Conservation (phyloP, 495 filamentous ascomycete species). For the Penicillium psychrofluorescens region DNA sequence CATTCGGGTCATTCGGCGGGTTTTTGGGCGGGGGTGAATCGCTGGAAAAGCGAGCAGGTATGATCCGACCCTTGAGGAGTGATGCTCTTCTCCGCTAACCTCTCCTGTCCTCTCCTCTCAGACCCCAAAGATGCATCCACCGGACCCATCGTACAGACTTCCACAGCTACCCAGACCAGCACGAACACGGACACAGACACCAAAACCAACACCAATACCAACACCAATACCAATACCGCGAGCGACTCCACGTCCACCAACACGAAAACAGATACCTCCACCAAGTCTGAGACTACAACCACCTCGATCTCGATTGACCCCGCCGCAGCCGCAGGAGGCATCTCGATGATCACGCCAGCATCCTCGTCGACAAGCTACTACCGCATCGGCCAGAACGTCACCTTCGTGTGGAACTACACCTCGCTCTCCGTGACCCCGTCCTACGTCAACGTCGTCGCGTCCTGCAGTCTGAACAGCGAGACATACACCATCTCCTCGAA, state of each 20-base stretch:
- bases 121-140: constrained; percentile 16
- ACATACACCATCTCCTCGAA: constrained; percentile 65
- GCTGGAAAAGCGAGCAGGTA: constrained; percentile 29
- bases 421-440: constrained; percentile 70
- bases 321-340: constrained; percentile 58
- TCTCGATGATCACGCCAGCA: constrained; percentile 75
- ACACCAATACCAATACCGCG: constrained; percentile 12
- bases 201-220: constrained; percentile 7
- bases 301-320: constrained; percentile 48
- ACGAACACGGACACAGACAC: constrained; percentile 13
- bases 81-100: constrained; percentile 3
- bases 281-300: constrained; percentile 26
- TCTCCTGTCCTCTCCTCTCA: background rate
- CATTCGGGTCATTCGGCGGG: constrained; percentile 26
- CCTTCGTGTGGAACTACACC: constrained; percentile 94
- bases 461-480: constrained; percentile 57
- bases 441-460: constrained; percentile 74
- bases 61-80: background rate
- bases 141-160: constrained; percentile 14
- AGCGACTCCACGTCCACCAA: constrained; percentile 13
- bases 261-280: constrained; percentile 20
- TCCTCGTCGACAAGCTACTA: constrained; percentile 62
- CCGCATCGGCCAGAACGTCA: constrained; percentile 80
- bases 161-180: constrained; percentile 13
- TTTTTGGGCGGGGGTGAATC: constrained; percentile 20